Evolutionary conservation across 2,329 filamentous ascomycete genomes (phyloP).

Genomic region (Phaeophleospora eucalypticola): DNA sequence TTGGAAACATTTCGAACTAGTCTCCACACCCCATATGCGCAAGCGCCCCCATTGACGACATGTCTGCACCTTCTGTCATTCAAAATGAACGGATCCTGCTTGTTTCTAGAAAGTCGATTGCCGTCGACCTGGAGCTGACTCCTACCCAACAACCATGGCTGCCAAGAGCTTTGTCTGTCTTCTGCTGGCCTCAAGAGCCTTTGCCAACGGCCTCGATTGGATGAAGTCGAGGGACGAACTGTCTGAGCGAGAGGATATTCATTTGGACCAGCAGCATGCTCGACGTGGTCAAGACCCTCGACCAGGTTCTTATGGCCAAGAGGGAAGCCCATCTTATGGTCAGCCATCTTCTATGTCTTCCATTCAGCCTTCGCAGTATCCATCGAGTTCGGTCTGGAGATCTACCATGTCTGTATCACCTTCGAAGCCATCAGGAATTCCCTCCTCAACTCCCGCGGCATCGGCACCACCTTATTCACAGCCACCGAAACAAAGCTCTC

Average conservation of each 20-base stretch:
- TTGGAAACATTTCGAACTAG: too few species aligned
- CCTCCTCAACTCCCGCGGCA: neutral
- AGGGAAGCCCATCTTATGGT: neutral
- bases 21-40: too few species aligned
- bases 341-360: neutral
- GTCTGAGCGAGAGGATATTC: neutral
- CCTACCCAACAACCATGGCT: too few species aligned
- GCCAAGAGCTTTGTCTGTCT: neutral
- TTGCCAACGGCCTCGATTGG: neutral
- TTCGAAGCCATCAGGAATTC: neutral
- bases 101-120: too few species aligned
- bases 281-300: neutral
- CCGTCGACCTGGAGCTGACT: too few species aligned
- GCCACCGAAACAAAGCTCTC: neutral
- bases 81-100: too few species aligned
- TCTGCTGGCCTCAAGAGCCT: constrained; percentile 1
- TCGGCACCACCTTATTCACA: neutral
- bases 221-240: neutral
- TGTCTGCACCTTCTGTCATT: too few species aligned
- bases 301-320: neutral
- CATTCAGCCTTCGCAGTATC: too few species aligned
- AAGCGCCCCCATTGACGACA: too few species aligned
- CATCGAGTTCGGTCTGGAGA: too few species aligned
- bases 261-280: neutral
- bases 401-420: too few species aligned